Evolutionary conservation across 768 basidiomycete species (phyloP), one percentile per base, ranked within the genome.

Genomic region (Fistulinella prunicolor): DNA sequence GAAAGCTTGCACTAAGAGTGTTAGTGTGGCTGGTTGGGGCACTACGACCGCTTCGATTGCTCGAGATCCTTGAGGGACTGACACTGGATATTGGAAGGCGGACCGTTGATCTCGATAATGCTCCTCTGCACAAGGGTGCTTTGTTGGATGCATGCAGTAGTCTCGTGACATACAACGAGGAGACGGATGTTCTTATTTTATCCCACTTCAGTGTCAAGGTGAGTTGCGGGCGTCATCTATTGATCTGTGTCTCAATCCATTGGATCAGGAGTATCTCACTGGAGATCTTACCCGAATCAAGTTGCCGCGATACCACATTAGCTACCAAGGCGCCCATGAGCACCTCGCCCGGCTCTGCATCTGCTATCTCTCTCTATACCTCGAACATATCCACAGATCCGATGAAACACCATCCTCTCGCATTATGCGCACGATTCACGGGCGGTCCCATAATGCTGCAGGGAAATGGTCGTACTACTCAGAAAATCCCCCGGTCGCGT

Each of bases 131-230:
- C 16, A 41, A 19, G 8, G 20, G 6, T 12, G 40, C 30, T 16
- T 38, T 61, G 16, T 14, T 61, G 40, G 49, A 58, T 2, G 49
- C 38, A 6, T 61, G 50, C 32, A 28, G 56, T 3, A 55, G 46
- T 17, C 53, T 61, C 3, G 59, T 61, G 29, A 45, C 30, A 8
- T 42, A 55, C 12, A 46, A 55, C 22, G 46, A 55, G 20, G 41
- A 46, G 22, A 55, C 53, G 2, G 26, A 20, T 5, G 23, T 53
- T 9, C 13, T 58, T 2, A 44, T 51, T 5, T 36, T 61, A 10
- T 61, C 59, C 2, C 59, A 61, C 36, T 61, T 51, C n/a, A 61
- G 60, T 28, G 59, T 61, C 40, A 61, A 58, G 50, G 60, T 58
- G 38, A 36, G 49, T 26, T 8, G 2, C 21, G 28, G n/a, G 1